phyloP scores from a whole-genome alignment of 139 green algal genomes.

The Chlamydomonas eustigma region DNA sequence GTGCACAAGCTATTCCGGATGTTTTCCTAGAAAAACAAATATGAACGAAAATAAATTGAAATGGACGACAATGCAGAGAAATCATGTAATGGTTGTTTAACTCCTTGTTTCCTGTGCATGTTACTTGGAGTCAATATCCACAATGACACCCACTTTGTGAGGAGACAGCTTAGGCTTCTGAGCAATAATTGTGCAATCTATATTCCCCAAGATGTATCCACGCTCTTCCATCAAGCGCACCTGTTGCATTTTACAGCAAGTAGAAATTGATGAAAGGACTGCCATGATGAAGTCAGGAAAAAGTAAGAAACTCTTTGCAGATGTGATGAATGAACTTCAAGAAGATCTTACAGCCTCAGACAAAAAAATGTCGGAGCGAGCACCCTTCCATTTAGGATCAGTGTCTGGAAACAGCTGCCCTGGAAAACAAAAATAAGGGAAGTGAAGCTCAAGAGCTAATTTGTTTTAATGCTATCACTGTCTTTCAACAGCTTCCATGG shows the following conservation, averaged over 20 bases:
- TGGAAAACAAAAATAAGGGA: no score
- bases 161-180: slow-evolving; percentile 93
- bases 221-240: slow-evolving; percentile 77
- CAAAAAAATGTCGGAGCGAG: slow-evolving; percentile 86
- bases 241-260: no score
- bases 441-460: no score
- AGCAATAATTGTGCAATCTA: slow-evolving; percentile 97
- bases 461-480: no score
- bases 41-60: no score
- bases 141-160: slow-evolving; percentile 71
- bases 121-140: not conserved
- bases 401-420: slow-evolving; percentile 98
- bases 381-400: slow-evolving; percentile 96
- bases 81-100: no score
- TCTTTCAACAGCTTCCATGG: no score
- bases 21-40: slow-evolving; percentile 44
- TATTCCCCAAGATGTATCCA: slow-evolving; percentile 89
- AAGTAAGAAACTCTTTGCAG: not conserved
- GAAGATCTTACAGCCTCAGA: slow-evolving; percentile 52
- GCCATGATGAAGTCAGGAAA: no score
- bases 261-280: no score
- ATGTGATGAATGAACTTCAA: not conserved
- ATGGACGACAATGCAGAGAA: no score
- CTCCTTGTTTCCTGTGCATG: no score
- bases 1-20: slow-evolving; percentile 76